Percentiles rank a stretch among this genome's conserved stretches.
These are phyloP conservation scores for Rhazya stricta DNA, from an alignment of 257 asterid genomes.

Conservation along the genomic window DNA sequence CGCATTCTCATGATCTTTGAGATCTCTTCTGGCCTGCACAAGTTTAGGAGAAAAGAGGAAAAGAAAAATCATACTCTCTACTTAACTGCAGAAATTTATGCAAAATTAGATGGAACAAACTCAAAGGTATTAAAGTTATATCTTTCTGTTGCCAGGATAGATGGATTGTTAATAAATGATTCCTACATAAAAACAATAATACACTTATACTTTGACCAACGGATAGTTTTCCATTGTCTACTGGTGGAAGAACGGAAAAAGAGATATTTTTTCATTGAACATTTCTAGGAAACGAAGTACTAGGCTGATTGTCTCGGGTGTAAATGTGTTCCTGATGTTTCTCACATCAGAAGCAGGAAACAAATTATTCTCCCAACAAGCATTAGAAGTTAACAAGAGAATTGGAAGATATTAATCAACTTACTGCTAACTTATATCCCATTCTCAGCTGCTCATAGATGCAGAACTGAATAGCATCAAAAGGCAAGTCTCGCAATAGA, in stretches of 20 bases:
- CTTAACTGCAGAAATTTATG: neutral
- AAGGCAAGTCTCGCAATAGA: slow-evolving; percentile 64
- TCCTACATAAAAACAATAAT: neutral
- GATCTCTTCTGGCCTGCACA: slow-evolving; percentile 58
- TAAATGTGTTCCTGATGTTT: neutral
- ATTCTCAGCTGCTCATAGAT: slow-evolving; percentile 60
- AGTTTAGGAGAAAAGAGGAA: neutral
- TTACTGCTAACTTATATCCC: slow-evolving; percentile 64
- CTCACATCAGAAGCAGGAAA: neutral
- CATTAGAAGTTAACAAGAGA: neutral
- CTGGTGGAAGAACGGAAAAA: neutral
- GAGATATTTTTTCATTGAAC: neutral
- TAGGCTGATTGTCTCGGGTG: neutral
- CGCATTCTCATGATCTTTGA: slow-evolving; percentile 61
- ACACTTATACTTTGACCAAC: neutral
- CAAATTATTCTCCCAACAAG: neutral
- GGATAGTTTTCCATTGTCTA: neutral
- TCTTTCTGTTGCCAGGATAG: neutral
- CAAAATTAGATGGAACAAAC: neutral
- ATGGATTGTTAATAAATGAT: neutral
- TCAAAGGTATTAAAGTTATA: neutral
- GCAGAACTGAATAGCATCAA: slow-evolving; percentile 72
- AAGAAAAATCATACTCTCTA: neutral
- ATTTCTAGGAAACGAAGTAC: neutral
- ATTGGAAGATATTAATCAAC: slow-evolving; percentile 16